Percentiles rank a stretch among this genome's conserved stretches.
Conservation (phyloP, 139 green algal genomes). For the Coccomyxa sp. region DNA sequence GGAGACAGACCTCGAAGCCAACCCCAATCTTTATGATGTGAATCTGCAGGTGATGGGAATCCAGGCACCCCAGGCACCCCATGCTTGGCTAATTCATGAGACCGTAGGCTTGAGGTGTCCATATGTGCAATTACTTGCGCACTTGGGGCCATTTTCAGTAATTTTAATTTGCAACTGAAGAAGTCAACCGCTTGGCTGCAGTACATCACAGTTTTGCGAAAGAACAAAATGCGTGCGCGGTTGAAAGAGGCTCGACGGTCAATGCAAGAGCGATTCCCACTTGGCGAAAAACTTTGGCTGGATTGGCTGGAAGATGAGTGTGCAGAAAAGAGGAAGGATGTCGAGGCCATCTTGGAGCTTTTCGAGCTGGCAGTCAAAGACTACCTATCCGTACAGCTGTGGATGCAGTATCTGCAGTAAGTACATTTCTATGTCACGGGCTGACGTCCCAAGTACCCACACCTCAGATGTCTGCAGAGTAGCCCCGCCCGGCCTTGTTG, state of each 20-base stretch:
- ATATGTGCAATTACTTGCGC: too few species aligned
- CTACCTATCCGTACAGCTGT: conserved; percentile 73
- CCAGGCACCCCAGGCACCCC: too few species aligned
- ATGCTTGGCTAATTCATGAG: too few species aligned
- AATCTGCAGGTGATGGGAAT: conserved; percentile 47
- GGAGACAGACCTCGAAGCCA: conserved; percentile 53
- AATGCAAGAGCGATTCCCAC: conserved; percentile 64
- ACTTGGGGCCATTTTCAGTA: too few species aligned
- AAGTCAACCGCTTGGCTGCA: conserved; percentile 12
- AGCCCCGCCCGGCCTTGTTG: too few species aligned
- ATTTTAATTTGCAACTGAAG: too few species aligned
- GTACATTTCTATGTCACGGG: too few species aligned
- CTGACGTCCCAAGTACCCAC: too few species aligned
- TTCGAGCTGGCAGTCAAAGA: conserved; percentile 52
- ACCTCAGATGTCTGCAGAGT: too few species aligned
- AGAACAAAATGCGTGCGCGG: conserved; percentile 44
- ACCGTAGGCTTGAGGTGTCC: too few species aligned
- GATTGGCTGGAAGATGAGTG: conserved; percentile 80
- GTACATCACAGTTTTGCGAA: conserved; percentile 55
- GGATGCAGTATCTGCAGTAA: conserved; percentile 57
- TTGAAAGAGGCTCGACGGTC: conserved; percentile 49
- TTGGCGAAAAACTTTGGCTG: conserved; percentile 75
- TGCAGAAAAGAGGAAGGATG: conserved; percentile 20
- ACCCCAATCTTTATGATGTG: conserved; percentile 60
- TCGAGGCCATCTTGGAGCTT: conserved; percentile 37